Evolutionary conservation across 179 eudicot genomes (phyloP), one percentile per base, ranked within the genome.

Genomic region (Beta corolliflora): DNA sequence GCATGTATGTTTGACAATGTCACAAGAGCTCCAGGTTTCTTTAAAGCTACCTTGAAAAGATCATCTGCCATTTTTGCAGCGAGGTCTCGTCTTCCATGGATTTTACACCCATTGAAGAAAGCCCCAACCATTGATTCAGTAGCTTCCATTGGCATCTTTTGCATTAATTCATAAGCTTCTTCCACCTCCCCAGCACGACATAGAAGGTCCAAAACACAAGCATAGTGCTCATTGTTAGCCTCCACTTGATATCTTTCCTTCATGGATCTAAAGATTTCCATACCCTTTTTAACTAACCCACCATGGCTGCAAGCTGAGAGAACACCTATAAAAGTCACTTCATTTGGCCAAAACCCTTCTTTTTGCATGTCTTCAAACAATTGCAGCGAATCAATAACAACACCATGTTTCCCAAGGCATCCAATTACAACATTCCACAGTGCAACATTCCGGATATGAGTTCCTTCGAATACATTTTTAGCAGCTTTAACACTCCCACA

Each of bases 301-400:
- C 91, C 88, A 77, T 92, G 94, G 88, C 93, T 86, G 83, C 97
- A 92, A 77, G 93, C 91, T 64, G 89, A 87, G 79, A 91, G 93
- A 52, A 87, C 85, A 83, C 88, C 85, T 46, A 80, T 88, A 54
- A 90, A 83, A 44, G 94, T 90, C 77, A 91, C 91, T 84, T 90
- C 84, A 80, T 90, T 90, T 50, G 92, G 85, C 71, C 31, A 84
- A 45, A 84, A 82, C 59, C 89, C 88, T 69, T 86, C 87, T 44
- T 81, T 80, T 56, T 78, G 68, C 93, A 92, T 92, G 70, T 73
- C 84, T 53, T 90, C 89, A 76, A 92, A 88, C 46, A 92, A 52
- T 67, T 77, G 72, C 46, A 92, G 58, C 12, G 92, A 84, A 15
- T 80, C 81, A 52, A 67, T 77, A 59, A 90, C 90, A 80, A 81